Conservation (phyloP, 1,284 basidiomycete genomes). For the Papiliotrema nemorosa region DNA sequence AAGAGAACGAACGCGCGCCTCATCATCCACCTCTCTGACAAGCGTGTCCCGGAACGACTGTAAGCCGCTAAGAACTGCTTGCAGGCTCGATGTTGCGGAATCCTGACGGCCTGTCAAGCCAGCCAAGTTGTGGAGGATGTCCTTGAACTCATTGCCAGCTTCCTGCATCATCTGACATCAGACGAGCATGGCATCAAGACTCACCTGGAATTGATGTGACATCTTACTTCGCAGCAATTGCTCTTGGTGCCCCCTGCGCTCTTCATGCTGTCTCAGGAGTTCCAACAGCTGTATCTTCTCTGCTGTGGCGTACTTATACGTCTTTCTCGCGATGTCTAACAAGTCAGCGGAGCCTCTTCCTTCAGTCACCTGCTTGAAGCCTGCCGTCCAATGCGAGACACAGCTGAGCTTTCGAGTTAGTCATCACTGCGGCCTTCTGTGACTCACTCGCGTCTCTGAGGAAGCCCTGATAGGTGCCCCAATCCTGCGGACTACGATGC, state of each 20-base stretch:
- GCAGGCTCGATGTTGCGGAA: too few relatives aligned
- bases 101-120: too few relatives aligned
- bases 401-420: conserved; percentile 28
- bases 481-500: conserved; percentile 48
- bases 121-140: too few relatives aligned
- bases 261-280: conserved; percentile 10
- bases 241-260: background rate
- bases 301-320: conserved; percentile 29
- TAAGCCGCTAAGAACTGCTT: too few relatives aligned
- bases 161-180: too few relatives aligned
- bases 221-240: too few relatives aligned
- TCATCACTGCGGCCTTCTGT: too few relatives aligned
- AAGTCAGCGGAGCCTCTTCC: background rate
- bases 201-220: too few relatives aligned
- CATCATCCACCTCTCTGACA: background rate
- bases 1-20: background rate
- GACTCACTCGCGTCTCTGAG: conserved; percentile 44
- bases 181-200: too few relatives aligned
- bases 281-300: conserved; percentile 32
- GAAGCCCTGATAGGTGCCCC: conserved; percentile 45
- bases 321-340: conserved; percentile 25
- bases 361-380: conserved; percentile 22
- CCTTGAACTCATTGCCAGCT: too few relatives aligned
- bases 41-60: too few relatives aligned
- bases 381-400: conserved; percentile 34